Conservation (phyloP, 805 yeast genomes). For the Metschnikowia bowlesiae region DNA sequence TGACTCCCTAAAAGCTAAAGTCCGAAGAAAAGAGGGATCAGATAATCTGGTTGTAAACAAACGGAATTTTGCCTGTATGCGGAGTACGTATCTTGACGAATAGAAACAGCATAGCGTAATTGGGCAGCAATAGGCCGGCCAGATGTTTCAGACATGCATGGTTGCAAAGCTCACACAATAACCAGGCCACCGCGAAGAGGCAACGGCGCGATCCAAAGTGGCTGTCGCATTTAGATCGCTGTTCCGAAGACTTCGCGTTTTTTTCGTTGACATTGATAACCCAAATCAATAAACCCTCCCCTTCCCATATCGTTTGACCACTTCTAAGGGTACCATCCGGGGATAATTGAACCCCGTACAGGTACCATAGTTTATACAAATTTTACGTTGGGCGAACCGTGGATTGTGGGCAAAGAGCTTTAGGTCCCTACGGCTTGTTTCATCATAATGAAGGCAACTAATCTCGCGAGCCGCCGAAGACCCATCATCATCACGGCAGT, state of each 20-base stretch:
- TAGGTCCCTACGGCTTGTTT: not conserved
- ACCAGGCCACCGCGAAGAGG: not conserved
- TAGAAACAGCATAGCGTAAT: not conserved
- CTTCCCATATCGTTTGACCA: not conserved
- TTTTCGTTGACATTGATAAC: not conserved
- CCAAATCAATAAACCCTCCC: not conserved
- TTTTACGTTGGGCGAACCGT: not conserved
- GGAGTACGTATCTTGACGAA: too few species aligned
- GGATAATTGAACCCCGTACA: not conserved
- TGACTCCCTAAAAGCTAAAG: too few species aligned
- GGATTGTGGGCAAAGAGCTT: not conserved
- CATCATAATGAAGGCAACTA: constrained; percentile 11
- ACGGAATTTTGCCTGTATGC: not conserved
- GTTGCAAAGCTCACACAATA: not conserved
- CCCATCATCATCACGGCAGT: constrained; percentile 25
- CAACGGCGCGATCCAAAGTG: not conserved
- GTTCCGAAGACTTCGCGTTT: constrained; percentile 2
- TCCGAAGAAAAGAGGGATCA: too few species aligned
- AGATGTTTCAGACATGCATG: not conserved
- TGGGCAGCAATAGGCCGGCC: not conserved
- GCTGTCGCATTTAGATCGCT: not conserved
- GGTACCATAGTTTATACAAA: not conserved
- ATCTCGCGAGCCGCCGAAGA: constrained; percentile 22
- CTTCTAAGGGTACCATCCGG: not conserved
- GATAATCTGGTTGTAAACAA: too few species aligned